Evolutionary conservation across 306 rosid genomes (phyloP), one percentile per base, ranked within the genome.

Genomic region (Sechiopsis laciniata): DNA sequence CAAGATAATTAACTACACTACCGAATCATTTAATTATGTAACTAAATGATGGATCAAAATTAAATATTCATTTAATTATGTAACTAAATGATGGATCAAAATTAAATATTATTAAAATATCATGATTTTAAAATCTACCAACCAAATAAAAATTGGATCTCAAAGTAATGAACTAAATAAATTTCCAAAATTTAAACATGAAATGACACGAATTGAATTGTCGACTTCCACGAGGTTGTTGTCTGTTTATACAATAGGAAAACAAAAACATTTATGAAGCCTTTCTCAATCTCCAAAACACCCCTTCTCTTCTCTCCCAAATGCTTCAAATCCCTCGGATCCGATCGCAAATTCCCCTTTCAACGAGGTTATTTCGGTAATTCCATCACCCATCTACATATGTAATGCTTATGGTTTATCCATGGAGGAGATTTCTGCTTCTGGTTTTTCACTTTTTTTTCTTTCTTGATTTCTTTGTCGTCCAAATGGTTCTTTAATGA

Each of bases 361-460:
- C 24, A 0, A 24, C 1, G 46, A 70, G 74, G 74, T 1, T 2
- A 70, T 70, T 70, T 70, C 16, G 7, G 74, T 70, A 50, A 14
- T 70, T 51, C 9, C 60, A 51, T 10, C 16, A 15, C 74, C 46
- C 68, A 16, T 50, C 26, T 77, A 74, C 83, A 79, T 77, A 77
- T 80, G 74, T 77, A 83, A 53, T 74, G 77, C 75, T 74, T 60
- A 73, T 74, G 75, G 77, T 77, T 77, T 73, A 73, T 40, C 79
- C 71, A 53, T 72, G 80, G 37, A 14, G 76, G 40, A 40, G 46
- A 50, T 73, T 52, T 67, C 78, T 20, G 20, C 42, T 50, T 35
- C 72, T 63, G 72, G 4, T 17, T 56, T 72, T 55, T 1, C 45
- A 5, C 7, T 11, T 37, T 72, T 40, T 61, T 77, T 75, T 72